These are phyloP conservation scores for Mucuna pruriens DNA, from an alignment of 306 rosid species.

Conservation along the genomic window DNA sequence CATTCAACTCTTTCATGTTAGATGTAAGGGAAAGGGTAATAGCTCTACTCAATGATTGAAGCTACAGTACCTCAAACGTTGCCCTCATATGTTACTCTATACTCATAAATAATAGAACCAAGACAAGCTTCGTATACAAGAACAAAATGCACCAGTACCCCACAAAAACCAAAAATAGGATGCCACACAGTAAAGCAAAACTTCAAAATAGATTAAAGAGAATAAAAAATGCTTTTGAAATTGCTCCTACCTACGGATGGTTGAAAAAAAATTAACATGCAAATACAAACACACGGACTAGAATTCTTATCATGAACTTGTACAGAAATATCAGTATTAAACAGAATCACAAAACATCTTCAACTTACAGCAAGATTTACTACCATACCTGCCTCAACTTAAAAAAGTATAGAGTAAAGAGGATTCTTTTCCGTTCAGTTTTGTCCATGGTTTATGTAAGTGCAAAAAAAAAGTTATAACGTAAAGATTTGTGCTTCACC, in stretches of 20 bases:
- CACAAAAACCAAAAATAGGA: not conserved
- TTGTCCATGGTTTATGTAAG: not conserved
- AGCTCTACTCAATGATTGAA: constrained; percentile 10
- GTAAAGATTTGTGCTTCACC: constrained; percentile 5
- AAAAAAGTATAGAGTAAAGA: not conserved
- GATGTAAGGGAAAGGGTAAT: not conserved
- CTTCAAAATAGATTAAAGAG: not conserved
- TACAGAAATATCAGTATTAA: not conserved
- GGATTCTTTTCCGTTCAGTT: constrained; percentile 19
- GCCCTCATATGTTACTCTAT: not conserved
- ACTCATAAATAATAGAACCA: not conserved
- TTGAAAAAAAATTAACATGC: not conserved
- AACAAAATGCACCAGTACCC: not conserved
- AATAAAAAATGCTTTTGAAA: not conserved
- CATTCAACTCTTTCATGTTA: constrained; percentile 20
- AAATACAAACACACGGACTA: not conserved
- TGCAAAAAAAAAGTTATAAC: not conserved
- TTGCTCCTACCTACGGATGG: not conserved
- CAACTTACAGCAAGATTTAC: constrained; percentile 15
- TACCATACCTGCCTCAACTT: constrained; percentile 1
- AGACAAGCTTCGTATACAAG: not conserved
- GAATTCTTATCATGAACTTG: not conserved
- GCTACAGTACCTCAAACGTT: not conserved
- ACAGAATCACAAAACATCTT: not conserved
- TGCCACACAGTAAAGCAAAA: not conserved